Evolutionary conservation across 768 basidiomycete genomes (phyloP).

Genomic region (Boletus huronensis): DNA sequence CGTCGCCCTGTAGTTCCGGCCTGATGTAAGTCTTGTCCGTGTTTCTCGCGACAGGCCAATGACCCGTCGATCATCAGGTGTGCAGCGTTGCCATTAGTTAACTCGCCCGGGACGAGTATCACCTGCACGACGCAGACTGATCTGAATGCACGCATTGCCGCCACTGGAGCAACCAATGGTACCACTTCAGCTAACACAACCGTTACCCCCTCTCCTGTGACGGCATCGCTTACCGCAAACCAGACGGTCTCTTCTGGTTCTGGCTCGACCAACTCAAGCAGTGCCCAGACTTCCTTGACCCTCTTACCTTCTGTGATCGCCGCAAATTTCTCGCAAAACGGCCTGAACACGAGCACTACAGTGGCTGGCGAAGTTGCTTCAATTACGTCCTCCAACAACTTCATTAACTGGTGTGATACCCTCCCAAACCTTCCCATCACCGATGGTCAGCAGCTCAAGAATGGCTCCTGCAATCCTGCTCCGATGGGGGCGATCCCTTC

Average conservation of each 20-base stretch:
- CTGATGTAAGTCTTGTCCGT: slow-evolving; percentile 9
- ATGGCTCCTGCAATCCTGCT: slow-evolving; percentile 57
- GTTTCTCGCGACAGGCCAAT: background rate
- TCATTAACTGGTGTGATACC: slow-evolving; percentile 63
- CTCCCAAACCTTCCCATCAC: slow-evolving; percentile 50
- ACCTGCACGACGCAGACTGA: slow-evolving; percentile 51
- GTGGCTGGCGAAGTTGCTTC: slow-evolving; percentile 51
- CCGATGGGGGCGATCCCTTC: slow-evolving; percentile 60
- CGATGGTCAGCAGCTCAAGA: slow-evolving; percentile 51
- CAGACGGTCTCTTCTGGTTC: slow-evolving; percentile 4
- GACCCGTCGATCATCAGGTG: slow-evolving; percentile 8
- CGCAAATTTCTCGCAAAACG: slow-evolving; percentile 51
- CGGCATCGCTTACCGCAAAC: background rate
- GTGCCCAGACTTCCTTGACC: slow-evolving; percentile 30
- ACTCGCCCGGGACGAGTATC: slow-evolving; percentile 47
- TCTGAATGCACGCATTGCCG: slow-evolving; percentile 44
- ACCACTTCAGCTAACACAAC: slow-evolving; percentile 19
- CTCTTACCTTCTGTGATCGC: slow-evolving; percentile 51
- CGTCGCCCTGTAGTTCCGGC: slow-evolving; percentile 20
- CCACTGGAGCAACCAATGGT: slow-evolving; percentile 25
- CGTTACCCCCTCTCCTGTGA: slow-evolving; percentile 14
- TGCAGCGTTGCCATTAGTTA: slow-evolving; percentile 48
- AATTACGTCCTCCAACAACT: slow-evolving; percentile 66
- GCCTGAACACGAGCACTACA: slow-evolving; percentile 32
- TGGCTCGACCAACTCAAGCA: slow-evolving; percentile 18